Percentiles rank a stretch among this genome's conserved stretches.
Conservation (phyloP, 495 filamentous ascomycete species). For the Ascodesmis nigricans region DNA sequence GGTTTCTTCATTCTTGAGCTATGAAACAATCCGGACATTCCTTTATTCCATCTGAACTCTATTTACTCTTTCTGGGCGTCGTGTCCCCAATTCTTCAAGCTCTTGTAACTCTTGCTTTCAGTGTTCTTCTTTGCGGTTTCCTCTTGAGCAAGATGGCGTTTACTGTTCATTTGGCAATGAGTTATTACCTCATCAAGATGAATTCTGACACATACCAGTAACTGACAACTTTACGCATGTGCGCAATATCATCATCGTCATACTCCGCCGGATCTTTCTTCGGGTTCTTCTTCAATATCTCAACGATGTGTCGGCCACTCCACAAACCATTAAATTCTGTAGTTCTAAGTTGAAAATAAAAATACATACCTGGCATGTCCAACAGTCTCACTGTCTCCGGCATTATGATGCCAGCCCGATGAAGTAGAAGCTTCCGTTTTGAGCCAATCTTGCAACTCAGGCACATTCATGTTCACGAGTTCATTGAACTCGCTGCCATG, state of each 20-base stretch:
- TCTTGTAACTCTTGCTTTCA: slow-evolving; percentile 34
- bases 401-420: slow-evolving; percentile 36
- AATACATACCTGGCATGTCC: slow-evolving; percentile 36
- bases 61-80: slow-evolving; percentile 32
- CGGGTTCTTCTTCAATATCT: slow-evolving; percentile 40
- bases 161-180: slow-evolving; percentile 26
- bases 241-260: slow-evolving; percentile 33
- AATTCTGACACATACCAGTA: slow-evolving; percentile 2
- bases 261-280: slow-evolving; percentile 33
- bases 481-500: slow-evolving; percentile 53
- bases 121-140: slow-evolving; percentile 31
- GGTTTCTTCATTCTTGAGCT: too few species aligned
- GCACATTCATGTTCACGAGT: slow-evolving; percentile 42
- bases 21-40: too few species aligned
- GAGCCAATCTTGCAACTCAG: slow-evolving; percentile 41
- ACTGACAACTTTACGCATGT: slow-evolving; percentile 43
- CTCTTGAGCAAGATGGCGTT: slow-evolving; percentile 45
- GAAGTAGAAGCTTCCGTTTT: slow-evolving; percentile 30
- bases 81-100: slow-evolving; percentile 49
- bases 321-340: not conserved
- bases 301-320: slow-evolving; percentile 28
- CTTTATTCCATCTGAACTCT: too few species aligned
- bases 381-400: slow-evolving; percentile 37
- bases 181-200: not conserved
- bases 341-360: slow-evolving; percentile 1